phyloP scores from a whole-genome alignment of 331 rosid species.

The Quercus phellos region DNA sequence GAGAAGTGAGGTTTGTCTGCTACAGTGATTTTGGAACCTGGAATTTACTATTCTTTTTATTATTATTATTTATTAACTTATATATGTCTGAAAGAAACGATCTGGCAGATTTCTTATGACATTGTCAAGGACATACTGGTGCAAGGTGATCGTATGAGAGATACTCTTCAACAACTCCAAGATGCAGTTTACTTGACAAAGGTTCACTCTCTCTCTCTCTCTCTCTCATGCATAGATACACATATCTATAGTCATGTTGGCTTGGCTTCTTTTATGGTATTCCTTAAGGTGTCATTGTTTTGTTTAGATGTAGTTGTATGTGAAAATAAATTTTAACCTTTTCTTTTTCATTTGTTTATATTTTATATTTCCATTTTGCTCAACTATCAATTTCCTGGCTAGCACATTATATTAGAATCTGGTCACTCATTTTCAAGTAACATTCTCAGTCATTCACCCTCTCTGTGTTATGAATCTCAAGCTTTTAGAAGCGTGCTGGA shows the following conservation, averaged over 20 bases:
- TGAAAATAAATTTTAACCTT: background rate
- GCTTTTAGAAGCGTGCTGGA: background rate
- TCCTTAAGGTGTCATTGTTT: background rate
- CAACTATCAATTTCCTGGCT: background rate
- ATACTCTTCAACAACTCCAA: slow-evolving; percentile 76
- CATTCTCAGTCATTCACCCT: background rate
- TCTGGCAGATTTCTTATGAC: slow-evolving; percentile 73
- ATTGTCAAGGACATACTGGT: slow-evolving; percentile 76
- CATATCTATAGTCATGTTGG: background rate
- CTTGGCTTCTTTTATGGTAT: background rate
- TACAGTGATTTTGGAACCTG: background rate
- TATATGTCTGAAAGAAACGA: slow-evolving; percentile 14
- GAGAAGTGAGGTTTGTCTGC: slow-evolving; percentile 66
- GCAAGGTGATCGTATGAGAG: slow-evolving; percentile 72
- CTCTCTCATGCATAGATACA: background rate
- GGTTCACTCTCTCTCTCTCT: slow-evolving; percentile 37
- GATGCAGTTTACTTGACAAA: slow-evolving; percentile 92
- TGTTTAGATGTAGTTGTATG: background rate
- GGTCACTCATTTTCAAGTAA: background rate
- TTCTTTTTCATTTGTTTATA: background rate
- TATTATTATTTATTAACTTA: background rate
- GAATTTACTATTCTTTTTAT: background rate
- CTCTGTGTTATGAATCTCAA: too few species aligned
- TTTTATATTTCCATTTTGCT: background rate
- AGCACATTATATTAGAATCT: background rate